Percentiles rank a stretch among this genome's conserved stretches.
Evolutionary conservation across 2,329 filamentous ascomycete genomes (phyloP).

Genomic region (Grosmannia clavigera): DNA sequence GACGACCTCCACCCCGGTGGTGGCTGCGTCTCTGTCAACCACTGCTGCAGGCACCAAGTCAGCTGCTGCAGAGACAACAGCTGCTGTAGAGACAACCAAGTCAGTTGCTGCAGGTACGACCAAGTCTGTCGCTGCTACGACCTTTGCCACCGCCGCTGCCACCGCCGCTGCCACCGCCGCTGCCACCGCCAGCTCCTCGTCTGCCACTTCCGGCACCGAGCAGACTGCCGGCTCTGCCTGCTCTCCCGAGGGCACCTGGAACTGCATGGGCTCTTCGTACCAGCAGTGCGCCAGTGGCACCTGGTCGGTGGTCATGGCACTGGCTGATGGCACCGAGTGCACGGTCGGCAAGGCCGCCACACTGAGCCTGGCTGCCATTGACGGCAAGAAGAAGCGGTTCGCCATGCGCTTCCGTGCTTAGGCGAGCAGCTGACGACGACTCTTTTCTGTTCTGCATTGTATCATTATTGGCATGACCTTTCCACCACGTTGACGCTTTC

Average conservation of each 20-base stretch:
- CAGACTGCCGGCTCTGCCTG: conserved; percentile 31
- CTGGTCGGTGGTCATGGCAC: conserved; percentile 28
- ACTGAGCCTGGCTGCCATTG: conserved; percentile 13
- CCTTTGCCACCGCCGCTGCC: neutral
- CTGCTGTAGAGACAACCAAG: neutral
- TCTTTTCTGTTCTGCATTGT: neutral
- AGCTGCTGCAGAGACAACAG: neutral
- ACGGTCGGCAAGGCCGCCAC: conserved; percentile 19
- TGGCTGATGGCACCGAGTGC: conserved; percentile 35
- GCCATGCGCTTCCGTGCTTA: conserved; percentile 14
- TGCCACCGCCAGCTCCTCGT: neutral
- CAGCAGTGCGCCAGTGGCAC: conserved; percentile 38
- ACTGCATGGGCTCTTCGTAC: conserved; percentile 36
- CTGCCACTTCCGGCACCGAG: conserved; percentile 13
- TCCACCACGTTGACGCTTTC: no score
- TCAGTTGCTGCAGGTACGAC: neutral
- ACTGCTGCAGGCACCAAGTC: neutral
- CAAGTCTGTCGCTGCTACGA: neutral
- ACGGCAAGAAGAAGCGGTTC: conserved; percentile 14
- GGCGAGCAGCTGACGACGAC: neutral
- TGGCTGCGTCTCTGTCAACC: conserved; percentile 5
- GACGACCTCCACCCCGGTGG: neutral
- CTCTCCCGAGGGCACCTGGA: conserved; percentile 34
- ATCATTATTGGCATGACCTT: neutral
- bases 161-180: neutral